These are phyloP conservation scores for Aristolochia californica DNA, from an alignment of 164 flowering plant genomes.

Conservation along the genomic window DNA sequence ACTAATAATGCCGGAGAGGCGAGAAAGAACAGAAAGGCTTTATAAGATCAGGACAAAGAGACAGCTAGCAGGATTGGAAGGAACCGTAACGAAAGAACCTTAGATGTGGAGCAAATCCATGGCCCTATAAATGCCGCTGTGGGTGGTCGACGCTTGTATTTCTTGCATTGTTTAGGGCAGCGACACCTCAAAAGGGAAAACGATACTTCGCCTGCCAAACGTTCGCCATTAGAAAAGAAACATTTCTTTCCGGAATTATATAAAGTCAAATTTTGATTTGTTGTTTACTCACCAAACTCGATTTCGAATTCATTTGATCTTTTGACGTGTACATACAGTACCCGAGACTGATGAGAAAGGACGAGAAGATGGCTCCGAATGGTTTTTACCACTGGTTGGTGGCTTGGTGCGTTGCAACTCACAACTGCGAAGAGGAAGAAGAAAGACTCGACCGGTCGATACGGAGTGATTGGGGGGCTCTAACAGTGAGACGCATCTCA, in stretches of 20 bases:
- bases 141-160: neutral
- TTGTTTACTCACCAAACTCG: neutral
- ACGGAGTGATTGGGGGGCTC: too few species aligned
- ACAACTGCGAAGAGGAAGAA: too few species aligned
- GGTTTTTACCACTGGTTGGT: too few species aligned
- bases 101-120: constrained; percentile 1
- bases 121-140: neutral
- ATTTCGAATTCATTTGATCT: neutral
- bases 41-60: constrained; percentile 1
- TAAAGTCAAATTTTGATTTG: neutral
- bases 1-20: neutral
- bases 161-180: neutral
- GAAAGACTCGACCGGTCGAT: too few species aligned
- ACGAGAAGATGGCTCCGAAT: too few species aligned
- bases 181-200: constrained; percentile 4
- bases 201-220: constrained; percentile 5
- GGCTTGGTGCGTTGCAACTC: too few species aligned
- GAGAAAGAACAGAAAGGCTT: neutral
- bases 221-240: neutral
- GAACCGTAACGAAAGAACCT: neutral
- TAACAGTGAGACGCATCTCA: too few species aligned
- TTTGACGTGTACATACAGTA: neutral
- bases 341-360: too few species aligned
- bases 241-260: neutral
- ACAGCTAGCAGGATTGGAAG: constrained; percentile 3